phyloP scores from a whole-genome alignment of 139 green algal genomes.

The Haematococcus sp. region DNA sequence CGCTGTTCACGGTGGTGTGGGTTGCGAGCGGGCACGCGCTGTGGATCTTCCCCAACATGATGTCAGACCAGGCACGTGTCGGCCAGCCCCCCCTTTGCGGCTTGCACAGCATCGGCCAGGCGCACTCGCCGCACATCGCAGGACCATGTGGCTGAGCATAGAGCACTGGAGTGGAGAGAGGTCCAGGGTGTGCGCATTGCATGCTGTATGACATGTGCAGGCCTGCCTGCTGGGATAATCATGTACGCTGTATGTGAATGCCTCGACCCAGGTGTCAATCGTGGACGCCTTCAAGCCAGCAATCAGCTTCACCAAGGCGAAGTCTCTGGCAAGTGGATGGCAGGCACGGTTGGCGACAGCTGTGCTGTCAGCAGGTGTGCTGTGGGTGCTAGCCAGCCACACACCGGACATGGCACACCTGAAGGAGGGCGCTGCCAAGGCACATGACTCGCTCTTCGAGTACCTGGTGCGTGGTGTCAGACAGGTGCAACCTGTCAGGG shows the following conservation, averaged over 20 bases:
- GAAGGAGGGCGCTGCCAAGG: slow-evolving; percentile 30
- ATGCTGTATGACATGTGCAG: too few species aligned
- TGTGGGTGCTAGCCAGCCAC: slow-evolving; percentile 42
- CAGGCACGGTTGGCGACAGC: slow-evolving; percentile 5
- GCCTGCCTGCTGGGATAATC: too few species aligned
- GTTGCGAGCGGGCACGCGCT: slow-evolving; percentile 58
- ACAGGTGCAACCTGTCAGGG: too few species aligned
- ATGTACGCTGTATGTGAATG: too few species aligned
- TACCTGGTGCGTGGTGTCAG: slow-evolving; percentile 52
- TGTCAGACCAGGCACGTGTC: slow-evolving; percentile 65
- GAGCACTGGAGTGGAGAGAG: too few species aligned
- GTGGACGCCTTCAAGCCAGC: slow-evolving; percentile 50
- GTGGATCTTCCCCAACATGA: slow-evolving; percentile 85
- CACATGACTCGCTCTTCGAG: slow-evolving; percentile 46
- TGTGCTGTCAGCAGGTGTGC: slow-evolving; percentile 4
- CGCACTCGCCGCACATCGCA: too few species aligned
- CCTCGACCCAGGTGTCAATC: slow-evolving; percentile 47
- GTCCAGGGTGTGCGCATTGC: too few species aligned
- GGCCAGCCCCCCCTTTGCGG: too few species aligned
- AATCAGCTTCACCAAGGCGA: slow-evolving; percentile 35
- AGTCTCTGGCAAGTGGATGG: slow-evolving; percentile 12
- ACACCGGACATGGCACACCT: slow-evolving; percentile 37
- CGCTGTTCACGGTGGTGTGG: slow-evolving; percentile 66
- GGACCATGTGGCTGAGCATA: too few species aligned
- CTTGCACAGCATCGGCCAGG: too few species aligned